Conservation (phyloP, 2,329 filamentous ascomycete species). For the Pseudocercospora pini-densiflorae region DNA sequence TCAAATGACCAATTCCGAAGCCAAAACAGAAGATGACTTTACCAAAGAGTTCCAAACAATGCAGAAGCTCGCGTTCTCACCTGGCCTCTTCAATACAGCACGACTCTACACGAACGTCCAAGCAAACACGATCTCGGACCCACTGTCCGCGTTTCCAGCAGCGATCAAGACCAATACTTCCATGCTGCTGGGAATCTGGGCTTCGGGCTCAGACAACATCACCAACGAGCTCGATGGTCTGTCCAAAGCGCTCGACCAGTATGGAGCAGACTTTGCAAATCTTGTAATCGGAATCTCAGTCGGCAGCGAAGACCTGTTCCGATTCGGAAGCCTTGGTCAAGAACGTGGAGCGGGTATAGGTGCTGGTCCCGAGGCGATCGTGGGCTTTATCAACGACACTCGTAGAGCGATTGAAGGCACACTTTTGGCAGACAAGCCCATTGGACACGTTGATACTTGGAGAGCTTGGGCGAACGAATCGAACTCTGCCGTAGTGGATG, state of each 20-base stretch:
- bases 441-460: constrained; percentile 70
- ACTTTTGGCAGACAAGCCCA: constrained; percentile 53
- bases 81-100: constrained; percentile 25
- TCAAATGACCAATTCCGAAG: constrained; percentile 62
- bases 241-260: constrained; percentile 68
- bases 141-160: constrained; percentile 74
- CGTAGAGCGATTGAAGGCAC: constrained; percentile 68
- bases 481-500: constrained; percentile 71
- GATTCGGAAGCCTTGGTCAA: constrained; percentile 70
- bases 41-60: constrained; percentile 72
- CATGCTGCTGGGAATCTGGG: constrained; percentile 84
- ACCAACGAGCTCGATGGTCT: constrained; percentile 76
- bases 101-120: constrained; percentile 71
- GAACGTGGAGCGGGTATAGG: constrained; percentile 66
- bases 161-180: constrained; percentile 79
- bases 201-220: constrained; percentile 55
- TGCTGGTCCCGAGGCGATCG: constrained; percentile 64
- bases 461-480: constrained; percentile 69
- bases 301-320: constrained; percentile 75
- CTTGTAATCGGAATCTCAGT: constrained; percentile 85
- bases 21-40: constrained; percentile 68
- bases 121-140: constrained; percentile 63
- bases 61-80: constrained; percentile 64
- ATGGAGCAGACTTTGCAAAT: constrained; percentile 67
- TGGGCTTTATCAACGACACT: constrained; percentile 72